Evolutionary conservation across 2,329 filamentous ascomycete species (phyloP).

Genomic region (Aaosphaeria pasadenensis): DNA sequence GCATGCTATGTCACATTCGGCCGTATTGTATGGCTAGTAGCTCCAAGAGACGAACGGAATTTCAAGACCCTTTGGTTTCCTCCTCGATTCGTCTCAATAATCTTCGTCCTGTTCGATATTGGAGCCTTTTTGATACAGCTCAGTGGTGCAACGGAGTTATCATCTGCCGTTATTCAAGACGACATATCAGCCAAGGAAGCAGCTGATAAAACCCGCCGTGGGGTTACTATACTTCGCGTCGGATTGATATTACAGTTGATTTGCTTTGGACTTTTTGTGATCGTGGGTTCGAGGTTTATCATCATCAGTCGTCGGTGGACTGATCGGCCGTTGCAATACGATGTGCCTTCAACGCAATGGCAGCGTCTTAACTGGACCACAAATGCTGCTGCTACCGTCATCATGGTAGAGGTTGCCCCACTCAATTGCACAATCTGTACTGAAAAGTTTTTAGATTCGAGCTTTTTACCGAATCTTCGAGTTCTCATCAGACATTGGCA

Average conservation of each 20-base stretch:
- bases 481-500: neutral
- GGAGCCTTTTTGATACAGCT: slow-evolving; percentile 1
- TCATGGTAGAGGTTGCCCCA: neutral
- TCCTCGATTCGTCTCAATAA: neutral
- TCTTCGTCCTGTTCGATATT: slow-evolving; percentile 1
- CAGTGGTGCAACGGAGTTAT: neutral
- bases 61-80: neutral
- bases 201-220: neutral
- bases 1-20: neutral
- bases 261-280: neutral
- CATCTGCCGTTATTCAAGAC: neutral
- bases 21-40: neutral
- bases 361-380: neutral
- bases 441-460: neutral
- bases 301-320: neutral
- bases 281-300: neutral
- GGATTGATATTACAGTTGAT: neutral
- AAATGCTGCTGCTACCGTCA: neutral
- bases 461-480: neutral
- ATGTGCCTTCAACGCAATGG: neutral
- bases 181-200: neutral
- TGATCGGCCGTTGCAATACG: neutral
- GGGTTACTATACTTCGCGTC: neutral
- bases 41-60: neutral
- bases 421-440: neutral